Conservation (phyloP, 2,329 filamentous ascomycete species). For the Colletotrichum ledebouriae region DNA sequence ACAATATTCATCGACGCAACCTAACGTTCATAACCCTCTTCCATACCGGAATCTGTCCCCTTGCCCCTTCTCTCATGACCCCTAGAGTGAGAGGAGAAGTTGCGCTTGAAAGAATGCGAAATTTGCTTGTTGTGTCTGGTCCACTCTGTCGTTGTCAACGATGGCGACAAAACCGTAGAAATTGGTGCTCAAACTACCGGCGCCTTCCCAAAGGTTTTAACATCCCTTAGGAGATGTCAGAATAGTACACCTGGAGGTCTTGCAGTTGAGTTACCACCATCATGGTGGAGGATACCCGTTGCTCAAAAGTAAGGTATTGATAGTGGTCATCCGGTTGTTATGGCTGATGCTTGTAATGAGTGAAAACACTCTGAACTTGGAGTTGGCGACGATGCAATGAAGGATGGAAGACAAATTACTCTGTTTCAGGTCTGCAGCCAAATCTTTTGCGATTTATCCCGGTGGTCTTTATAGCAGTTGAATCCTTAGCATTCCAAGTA, state of each 20-base stretch:
- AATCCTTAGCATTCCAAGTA: no score
- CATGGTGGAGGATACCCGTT: background rate
- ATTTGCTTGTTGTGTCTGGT: background rate
- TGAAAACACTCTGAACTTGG: no score
- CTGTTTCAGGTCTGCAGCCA: no score
- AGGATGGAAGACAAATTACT: no score
- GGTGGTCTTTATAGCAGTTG: no score
- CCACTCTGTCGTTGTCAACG: background rate
- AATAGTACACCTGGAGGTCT: background rate
- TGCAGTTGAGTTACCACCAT: rapidly evolving
- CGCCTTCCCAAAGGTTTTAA: background rate
- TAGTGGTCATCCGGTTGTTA: no score
- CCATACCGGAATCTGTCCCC: background rate
- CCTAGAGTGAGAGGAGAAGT: background rate
- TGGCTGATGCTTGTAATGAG: no score
- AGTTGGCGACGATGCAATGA: no score
- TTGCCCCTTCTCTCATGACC: background rate
- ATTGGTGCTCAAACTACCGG: background rate
- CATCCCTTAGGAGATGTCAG: background rate
- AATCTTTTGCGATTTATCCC: no score
- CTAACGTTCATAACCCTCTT: background rate
- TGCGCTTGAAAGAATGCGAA: background rate
- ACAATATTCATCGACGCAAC: background rate
- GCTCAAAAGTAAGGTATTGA: background rate
- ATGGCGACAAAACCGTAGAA: background rate